phyloP scores from a whole-genome alignment of 495 filamentous ascomycete genomes.

The Aspergillus saccharolyticus region DNA sequence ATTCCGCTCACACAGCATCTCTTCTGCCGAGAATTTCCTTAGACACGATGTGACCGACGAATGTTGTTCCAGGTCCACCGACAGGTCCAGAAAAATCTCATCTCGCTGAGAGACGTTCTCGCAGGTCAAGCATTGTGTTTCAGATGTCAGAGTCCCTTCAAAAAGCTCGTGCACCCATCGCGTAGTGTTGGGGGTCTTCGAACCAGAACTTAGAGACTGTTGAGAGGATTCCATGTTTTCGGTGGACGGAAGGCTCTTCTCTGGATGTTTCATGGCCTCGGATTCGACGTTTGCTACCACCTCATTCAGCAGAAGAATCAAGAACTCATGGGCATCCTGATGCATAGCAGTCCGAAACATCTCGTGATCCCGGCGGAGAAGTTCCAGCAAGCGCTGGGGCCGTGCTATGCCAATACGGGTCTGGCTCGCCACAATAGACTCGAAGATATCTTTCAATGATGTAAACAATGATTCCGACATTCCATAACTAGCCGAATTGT shows the following conservation, averaged over 20 bases:
- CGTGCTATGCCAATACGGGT: constrained; percentile 87
- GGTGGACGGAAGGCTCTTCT: constrained; percentile 24
- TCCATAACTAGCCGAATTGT: constrained; percentile 74
- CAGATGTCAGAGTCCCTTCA: constrained; percentile 88
- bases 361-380: constrained; percentile 88
- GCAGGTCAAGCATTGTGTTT: constrained; percentile 94
- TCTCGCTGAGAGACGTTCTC: constrained; percentile 93
- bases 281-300: constrained; percentile 91
- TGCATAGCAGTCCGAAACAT: constrained; percentile 97
- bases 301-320: constrained; percentile 91
- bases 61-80: constrained; percentile 93
- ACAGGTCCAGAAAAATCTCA: constrained; percentile 91
- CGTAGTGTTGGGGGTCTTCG: constrained; percentile 50
- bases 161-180: constrained; percentile 98
- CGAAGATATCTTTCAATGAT: constrained; percentile 92
- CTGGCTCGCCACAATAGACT: constrained; percentile 75
- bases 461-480: constrained; percentile 96
- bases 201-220: constrained; percentile 42
- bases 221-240: constrained; percentile 39
- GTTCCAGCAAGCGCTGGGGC: constrained; percentile 87
- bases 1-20: constrained; percentile 98
- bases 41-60: constrained; percentile 95
- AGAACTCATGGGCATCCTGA: constrained; percentile 96
- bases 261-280: constrained; percentile 56
- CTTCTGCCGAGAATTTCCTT: constrained; percentile 91